Evolutionary conservation across 2,329 filamentous ascomycete species (phyloP).

Genomic region (Claviceps citrina): DNA sequence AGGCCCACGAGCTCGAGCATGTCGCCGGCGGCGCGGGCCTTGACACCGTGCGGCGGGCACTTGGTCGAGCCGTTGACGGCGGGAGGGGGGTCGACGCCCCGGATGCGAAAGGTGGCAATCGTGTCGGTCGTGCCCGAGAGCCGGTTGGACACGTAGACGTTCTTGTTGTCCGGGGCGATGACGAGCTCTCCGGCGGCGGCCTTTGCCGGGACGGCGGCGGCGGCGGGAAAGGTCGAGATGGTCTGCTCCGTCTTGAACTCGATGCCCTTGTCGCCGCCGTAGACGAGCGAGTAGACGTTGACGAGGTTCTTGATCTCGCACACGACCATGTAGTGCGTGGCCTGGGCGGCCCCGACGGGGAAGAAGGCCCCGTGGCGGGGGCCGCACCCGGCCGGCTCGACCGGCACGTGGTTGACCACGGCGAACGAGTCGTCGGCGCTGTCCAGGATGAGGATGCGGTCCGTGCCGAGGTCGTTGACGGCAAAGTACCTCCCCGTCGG

Average conservation of each 20-base stretch:
- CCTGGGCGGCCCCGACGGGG: constrained; percentile 16
- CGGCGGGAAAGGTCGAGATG: constrained; percentile 27
- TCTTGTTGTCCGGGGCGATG: constrained; percentile 24
- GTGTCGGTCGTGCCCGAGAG: constrained; percentile 30
- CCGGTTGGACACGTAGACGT: constrained; percentile 38
- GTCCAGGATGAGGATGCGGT: constrained; percentile 32
- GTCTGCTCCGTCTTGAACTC: constrained; percentile 21
- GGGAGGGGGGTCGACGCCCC: not conserved
- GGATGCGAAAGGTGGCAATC: constrained; percentile 30
- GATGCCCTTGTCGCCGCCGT: constrained; percentile 20
- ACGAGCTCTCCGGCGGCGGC: constrained; percentile 32
- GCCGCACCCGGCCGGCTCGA: constrained; percentile 25
- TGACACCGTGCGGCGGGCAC: constrained; percentile 5
- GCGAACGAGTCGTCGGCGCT: constrained; percentile 24
- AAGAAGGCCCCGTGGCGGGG: constrained; percentile 37
- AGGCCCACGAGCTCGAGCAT: constrained; percentile 20
- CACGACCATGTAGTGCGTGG: constrained; percentile 31
- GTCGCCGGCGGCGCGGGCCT: constrained; percentile 9
- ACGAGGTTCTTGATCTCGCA: constrained; percentile 32
- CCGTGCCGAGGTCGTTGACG: constrained; percentile 33
- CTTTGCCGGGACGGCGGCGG: constrained; percentile 15
- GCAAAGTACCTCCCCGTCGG: constrained; percentile 33
- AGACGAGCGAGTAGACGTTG: constrained; percentile 26
- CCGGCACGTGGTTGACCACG: constrained; percentile 19
- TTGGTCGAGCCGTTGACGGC: not conserved